These are phyloP conservation scores for Pyrus betulifolia DNA, from an alignment of 306 rosid species.

Conservation along the genomic window DNA sequence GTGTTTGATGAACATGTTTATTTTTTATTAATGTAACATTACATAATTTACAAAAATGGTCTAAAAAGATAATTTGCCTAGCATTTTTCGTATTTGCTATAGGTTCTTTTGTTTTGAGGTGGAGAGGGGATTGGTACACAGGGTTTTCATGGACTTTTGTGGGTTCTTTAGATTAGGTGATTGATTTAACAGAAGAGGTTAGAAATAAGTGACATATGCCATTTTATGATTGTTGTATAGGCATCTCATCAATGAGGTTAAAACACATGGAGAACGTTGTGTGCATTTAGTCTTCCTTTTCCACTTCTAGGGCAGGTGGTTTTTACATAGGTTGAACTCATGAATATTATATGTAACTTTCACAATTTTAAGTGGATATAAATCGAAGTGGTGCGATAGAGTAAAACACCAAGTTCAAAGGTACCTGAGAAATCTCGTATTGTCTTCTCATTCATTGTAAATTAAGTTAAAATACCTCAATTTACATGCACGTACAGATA, in stretches of 20 bases:
- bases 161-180: slow-evolving; percentile 33
- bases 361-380: not conserved
- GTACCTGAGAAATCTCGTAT: not conserved
- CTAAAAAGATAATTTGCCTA: too few species aligned
- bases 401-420: not conserved
- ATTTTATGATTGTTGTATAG: not conserved
- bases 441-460: not conserved
- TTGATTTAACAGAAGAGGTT: slow-evolving; percentile 19
- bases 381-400: not conserved
- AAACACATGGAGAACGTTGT: not conserved
- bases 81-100: not conserved
- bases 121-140: slow-evolving; percentile 14
- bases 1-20: too few species aligned
- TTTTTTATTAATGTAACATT: too few species aligned
- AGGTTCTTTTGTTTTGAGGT: not conserved
- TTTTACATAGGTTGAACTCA: not conserved
- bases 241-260: not conserved
- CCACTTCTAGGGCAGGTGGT: not conserved
- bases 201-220: slow-evolving; percentile 5
- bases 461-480: not conserved
- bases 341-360: not conserved
- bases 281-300: not conserved
- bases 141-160: slow-evolving; percentile 23
- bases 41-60: too few species aligned
- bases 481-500: too few species aligned